phyloP scores from a whole-genome alignment of 192 early-diverging fungal species.

The Phlyctochytrium arcticum region DNA sequence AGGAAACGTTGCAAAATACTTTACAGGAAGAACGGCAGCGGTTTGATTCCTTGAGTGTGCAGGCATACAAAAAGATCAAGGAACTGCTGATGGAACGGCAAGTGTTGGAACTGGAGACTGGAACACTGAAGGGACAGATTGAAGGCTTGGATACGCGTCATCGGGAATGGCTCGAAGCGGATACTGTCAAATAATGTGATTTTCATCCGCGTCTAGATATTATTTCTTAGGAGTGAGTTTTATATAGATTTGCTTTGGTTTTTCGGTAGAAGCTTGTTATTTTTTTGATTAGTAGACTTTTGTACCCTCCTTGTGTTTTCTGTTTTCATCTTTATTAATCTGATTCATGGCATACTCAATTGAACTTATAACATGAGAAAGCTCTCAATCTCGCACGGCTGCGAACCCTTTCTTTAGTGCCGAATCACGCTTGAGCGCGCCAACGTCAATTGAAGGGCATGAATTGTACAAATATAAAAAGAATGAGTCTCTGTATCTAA shows the following conservation, averaged over 20 bases:
- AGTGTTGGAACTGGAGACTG: conserved; percentile 33
- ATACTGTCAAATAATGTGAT: neutral
- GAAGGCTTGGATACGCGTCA: neutral
- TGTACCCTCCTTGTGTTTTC: neutral
- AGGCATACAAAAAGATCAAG: conserved; percentile 46
- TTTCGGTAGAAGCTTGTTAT: no score
- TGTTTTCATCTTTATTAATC: neutral
- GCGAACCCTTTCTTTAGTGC: no score
- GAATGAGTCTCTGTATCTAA: no score
- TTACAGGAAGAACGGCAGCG: conserved; percentile 26
- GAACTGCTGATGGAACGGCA: conserved; percentile 42
- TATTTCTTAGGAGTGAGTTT: neutral
- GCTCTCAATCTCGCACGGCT: no score
- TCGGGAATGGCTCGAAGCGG: neutral
- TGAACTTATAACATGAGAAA: no score
- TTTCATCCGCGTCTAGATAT: no score
- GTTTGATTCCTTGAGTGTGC: conserved; percentile 39
- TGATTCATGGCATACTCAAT: neutral
- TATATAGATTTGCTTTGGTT: neutral
- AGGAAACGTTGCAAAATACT: neutral
- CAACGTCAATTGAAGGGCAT: no score
- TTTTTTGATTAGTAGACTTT: neutral
- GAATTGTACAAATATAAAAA: no score
- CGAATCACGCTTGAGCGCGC: no score
- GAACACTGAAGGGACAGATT: neutral